phyloP scores from a whole-genome alignment of 106 monocot genomes.

The Platanthera zijinensis region DNA sequence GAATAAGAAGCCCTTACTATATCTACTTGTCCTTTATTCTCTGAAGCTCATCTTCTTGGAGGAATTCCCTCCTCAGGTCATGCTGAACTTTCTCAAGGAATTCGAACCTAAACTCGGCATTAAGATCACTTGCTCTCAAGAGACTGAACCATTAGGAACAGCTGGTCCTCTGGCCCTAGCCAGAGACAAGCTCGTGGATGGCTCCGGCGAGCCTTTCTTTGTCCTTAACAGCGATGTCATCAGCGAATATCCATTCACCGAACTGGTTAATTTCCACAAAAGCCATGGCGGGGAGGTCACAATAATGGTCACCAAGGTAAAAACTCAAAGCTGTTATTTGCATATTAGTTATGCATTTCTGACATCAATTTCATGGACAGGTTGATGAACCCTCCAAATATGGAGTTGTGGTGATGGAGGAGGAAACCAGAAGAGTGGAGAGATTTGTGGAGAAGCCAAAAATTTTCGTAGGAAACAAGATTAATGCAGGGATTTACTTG shows the following conservation, averaged over 20 bases:
- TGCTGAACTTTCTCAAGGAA: constrained; percentile 79
- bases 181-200: constrained; percentile 54
- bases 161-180: constrained; percentile 82
- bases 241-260: constrained; percentile 65
- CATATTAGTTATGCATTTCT: not conserved
- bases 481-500: constrained; percentile 52
- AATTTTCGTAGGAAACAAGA: constrained; percentile 45
- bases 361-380: constrained; percentile 8
- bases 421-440: constrained; percentile 68
- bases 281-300: constrained; percentile 59
- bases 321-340: not conserved
- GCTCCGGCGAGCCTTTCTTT: constrained; percentile 77
- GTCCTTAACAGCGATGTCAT: constrained; percentile 88
- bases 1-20: not conserved
- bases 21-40: not conserved
- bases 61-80: constrained; percentile 29
- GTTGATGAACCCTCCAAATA: constrained; percentile 89
- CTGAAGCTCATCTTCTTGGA: not conserved
- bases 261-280: constrained; percentile 59
- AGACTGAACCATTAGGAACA: constrained; percentile 76
- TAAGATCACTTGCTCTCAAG: constrained; percentile 79
- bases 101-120: constrained; percentile 63
- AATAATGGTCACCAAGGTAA: constrained; percentile 79
- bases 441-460: constrained; percentile 81
- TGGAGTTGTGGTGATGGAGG: constrained; percentile 80